phyloP scores from a whole-genome alignment of 176 grass and related monocot species.

The Olyra latifolia region DNA sequence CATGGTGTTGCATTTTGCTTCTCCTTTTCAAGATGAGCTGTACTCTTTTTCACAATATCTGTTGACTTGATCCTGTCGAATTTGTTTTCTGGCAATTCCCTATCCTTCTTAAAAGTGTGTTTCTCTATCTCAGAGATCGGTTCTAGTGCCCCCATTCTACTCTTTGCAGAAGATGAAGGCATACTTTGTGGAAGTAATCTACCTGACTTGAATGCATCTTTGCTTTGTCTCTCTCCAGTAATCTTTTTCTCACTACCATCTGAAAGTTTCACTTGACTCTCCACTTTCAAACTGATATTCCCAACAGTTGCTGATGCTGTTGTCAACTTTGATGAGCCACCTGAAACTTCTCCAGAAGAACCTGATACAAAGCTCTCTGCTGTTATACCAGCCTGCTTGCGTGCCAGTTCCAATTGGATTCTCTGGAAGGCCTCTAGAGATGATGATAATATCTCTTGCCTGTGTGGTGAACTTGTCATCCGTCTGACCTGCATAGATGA shows the following conservation, averaged over 20 bases:
- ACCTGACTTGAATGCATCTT: conserved; percentile 45
- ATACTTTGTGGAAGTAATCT: conserved; percentile 37
- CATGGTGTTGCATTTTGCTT: conserved; percentile 63
- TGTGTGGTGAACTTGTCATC: conserved; percentile 97
- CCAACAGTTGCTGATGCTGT: conserved; percentile 56
- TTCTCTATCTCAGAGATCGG: conserved; percentile 77
- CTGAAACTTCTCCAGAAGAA: conserved; percentile 49
- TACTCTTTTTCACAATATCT: conserved; percentile 48
- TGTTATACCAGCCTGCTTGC: conserved; percentile 62
- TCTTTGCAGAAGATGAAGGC: conserved; percentile 52
- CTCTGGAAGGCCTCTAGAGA: conserved; percentile 97
- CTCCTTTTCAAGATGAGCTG: conserved; percentile 53
- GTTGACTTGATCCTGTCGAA: conserved; percentile 50
- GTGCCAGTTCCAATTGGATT: conserved; percentile 81
- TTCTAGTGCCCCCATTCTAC: conserved; percentile 74
- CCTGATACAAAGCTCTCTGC: conserved; percentile 46
- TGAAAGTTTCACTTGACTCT: conserved; percentile 53
- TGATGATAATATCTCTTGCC: conserved; percentile 98
- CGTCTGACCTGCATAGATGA: conserved; percentile 74
- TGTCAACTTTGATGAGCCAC: conserved; percentile 35
- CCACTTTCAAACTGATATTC: conserved; percentile 66
- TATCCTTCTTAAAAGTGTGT: conserved; percentile 61
- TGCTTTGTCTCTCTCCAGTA: conserved; percentile 52
- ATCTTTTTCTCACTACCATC: conserved; percentile 46
- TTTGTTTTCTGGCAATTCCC: conserved; percentile 63